phyloP scores from a whole-genome alignment of 2,329 filamentous ascomycete species.

The Beauveria sp. region DNA sequence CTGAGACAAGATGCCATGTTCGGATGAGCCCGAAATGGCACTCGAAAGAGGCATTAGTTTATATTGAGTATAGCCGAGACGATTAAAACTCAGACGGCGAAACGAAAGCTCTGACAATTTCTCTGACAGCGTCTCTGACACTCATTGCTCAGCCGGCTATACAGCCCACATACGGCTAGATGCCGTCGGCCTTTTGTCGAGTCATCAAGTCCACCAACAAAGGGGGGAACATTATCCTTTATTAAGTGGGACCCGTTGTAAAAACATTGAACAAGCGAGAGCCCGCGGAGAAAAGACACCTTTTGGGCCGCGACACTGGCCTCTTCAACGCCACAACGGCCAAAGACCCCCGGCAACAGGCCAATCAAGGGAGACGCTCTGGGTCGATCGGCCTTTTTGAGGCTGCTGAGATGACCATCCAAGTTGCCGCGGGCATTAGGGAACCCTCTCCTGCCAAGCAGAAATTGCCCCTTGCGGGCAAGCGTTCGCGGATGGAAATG shows the following conservation, averaged over 20 bases:
- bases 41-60: neutral
- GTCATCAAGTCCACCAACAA: neutral
- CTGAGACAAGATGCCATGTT: neutral
- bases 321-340: too few relatives aligned
- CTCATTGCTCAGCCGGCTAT: neutral
- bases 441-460: neutral
- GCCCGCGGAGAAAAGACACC: too few relatives aligned
- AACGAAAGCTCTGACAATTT: too few relatives aligned
- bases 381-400: neutral
- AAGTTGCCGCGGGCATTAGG: neutral
- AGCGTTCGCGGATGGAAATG: neutral
- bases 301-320: too few relatives aligned
- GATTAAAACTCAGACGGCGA: neutral
- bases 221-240: too few relatives aligned
- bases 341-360: too few relatives aligned
- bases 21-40: neutral
- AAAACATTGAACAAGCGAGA: neutral
- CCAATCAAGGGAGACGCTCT: too few relatives aligned
- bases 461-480: neutral
- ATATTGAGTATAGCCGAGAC: too few relatives aligned
- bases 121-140: neutral
- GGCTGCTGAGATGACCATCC: neutral
- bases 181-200: slow-evolving; percentile 3
- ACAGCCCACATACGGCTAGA: neutral
- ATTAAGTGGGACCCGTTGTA: neutral